Evolutionary conservation across 768 basidiomycete genomes (phyloP).

Genomic region (Erythrobasidium yunnanense): DNA sequence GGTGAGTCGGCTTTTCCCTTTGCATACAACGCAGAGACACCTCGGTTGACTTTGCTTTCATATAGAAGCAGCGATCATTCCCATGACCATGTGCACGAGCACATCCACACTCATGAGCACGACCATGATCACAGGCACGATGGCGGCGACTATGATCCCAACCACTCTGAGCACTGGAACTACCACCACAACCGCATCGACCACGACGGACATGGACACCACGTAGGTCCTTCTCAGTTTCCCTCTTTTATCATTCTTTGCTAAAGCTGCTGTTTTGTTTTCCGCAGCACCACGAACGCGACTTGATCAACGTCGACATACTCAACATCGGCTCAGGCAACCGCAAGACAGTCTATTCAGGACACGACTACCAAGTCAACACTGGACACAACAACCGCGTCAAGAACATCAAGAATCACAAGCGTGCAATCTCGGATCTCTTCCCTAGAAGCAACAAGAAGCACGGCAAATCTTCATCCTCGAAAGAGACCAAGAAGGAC

Average conservation of each 20-base stretch:
- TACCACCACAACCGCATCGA: neutral
- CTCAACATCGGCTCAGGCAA: neutral
- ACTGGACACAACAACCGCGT: neutral
- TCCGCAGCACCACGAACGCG: too few relatives aligned
- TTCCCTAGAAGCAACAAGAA: too few relatives aligned
- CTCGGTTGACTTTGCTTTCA: neutral
- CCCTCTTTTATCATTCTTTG: too few relatives aligned
- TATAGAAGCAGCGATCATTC: too few relatives aligned
- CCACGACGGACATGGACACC: neutral
- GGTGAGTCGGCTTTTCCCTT: neutral
- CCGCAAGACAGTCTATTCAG: neutral
- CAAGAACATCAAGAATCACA: neutral
- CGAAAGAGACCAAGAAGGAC: too few relatives aligned
- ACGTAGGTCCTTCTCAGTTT: too few relatives aligned
- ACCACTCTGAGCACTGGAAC: slow-evolving; percentile 20
- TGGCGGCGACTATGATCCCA: neutral
- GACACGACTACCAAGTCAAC: neutral
- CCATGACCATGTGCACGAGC: slow-evolving; percentile 7
- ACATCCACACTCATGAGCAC: slow-evolving; percentile 12
- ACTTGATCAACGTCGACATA: neutral
- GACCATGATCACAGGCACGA: neutral
- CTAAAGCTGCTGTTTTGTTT: too few relatives aligned
- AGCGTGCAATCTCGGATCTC: too few relatives aligned
- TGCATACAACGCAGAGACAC: neutral
- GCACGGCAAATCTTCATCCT: too few relatives aligned